Conservation (phyloP, 148 eudicot genomes). For the Amaranthus palmeri region DNA sequence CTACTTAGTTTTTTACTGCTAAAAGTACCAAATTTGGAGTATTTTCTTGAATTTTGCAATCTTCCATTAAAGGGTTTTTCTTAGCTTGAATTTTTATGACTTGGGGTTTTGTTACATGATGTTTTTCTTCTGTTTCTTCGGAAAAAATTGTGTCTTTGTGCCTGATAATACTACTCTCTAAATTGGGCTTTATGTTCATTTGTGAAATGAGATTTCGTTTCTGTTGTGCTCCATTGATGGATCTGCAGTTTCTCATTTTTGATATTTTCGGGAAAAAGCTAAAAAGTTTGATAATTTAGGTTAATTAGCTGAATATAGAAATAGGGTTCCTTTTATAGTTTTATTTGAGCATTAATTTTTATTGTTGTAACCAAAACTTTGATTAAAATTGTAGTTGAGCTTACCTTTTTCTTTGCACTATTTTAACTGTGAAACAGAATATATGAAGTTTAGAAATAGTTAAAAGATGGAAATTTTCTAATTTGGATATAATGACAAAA, state of each 20-base stretch:
- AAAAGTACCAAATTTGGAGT: slow-evolving; percentile 12
- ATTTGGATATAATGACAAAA: neutral
- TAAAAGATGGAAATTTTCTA: neutral
- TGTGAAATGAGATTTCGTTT: neutral
- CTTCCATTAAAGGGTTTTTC: slow-evolving; percentile 2
- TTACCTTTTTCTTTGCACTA: neutral
- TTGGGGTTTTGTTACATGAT: slow-evolving; percentile 1
- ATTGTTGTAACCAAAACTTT: neutral
- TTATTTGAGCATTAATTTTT: neutral
- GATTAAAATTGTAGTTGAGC: neutral
- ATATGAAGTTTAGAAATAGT: neutral
- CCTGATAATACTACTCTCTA: neutral
- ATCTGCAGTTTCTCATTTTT: slow-evolving; percentile 10
- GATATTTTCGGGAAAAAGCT: neutral
- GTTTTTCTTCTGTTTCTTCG: slow-evolving; percentile 15
- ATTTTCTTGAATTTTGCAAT: slow-evolving; percentile 4
- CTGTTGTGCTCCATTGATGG: slow-evolving; percentile 10
- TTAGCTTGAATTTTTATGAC: slow-evolving; percentile 8
- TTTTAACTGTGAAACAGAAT: neutral
- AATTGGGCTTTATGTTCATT: slow-evolving; percentile 15
- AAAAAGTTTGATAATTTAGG: neutral
- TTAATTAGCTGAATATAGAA: neutral
- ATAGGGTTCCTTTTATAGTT: neutral
- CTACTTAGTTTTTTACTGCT: neutral
- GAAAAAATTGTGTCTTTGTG: neutral